phyloP scores from a whole-genome alignment of 768 basidiomycete species.

The Coprinopsis sp. region DNA sequence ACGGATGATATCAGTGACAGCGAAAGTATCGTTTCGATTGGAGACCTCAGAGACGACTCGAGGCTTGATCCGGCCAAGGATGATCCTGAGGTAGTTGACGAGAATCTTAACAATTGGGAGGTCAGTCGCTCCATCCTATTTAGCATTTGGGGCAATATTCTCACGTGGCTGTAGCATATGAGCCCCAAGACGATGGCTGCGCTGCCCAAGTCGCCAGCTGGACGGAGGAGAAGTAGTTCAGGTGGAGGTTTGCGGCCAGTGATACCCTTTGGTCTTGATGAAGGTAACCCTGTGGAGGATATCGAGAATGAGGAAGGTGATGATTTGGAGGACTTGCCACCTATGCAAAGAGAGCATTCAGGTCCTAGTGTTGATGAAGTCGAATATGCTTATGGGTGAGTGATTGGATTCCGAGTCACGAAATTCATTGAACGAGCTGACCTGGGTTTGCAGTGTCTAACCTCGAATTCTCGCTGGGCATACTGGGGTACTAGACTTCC shows the following conservation, averaged over 20 bases:
- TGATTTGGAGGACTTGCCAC: constrained; percentile 68
- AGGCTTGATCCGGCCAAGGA: constrained; percentile 59
- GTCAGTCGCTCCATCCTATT: constrained; percentile 38
- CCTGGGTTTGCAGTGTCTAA: constrained; percentile 3
- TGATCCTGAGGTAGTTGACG: constrained; percentile 61
- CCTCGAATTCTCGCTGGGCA: too few species aligned
- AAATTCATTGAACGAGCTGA: neutral
- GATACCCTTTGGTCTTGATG: constrained; percentile 66
- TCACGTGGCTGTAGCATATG: constrained; percentile 65
- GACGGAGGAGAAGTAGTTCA: constrained; percentile 75
- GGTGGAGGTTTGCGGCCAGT: constrained; percentile 84
- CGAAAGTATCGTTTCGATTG: constrained; percentile 88
- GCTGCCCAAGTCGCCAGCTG: constrained; percentile 86
- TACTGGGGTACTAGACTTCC: too few species aligned
- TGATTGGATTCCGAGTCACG: constrained; percentile 10
- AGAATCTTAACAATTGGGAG: constrained; percentile 96
- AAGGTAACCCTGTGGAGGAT: constrained; percentile 68
- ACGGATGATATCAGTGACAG: constrained; percentile 90
- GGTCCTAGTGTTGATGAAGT: constrained; percentile 88
- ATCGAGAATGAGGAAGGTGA: constrained; percentile 78
- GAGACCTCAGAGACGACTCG: constrained; percentile 79
- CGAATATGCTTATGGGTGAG: constrained; percentile 83
- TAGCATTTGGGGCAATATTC: neutral
- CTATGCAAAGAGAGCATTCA: constrained; percentile 66
- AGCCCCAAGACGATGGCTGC: constrained; percentile 94